Base-by-base conservation (phyloP, 1,139 yeast genomes). In the Pneumocystis wakefieldiae region DNA sequence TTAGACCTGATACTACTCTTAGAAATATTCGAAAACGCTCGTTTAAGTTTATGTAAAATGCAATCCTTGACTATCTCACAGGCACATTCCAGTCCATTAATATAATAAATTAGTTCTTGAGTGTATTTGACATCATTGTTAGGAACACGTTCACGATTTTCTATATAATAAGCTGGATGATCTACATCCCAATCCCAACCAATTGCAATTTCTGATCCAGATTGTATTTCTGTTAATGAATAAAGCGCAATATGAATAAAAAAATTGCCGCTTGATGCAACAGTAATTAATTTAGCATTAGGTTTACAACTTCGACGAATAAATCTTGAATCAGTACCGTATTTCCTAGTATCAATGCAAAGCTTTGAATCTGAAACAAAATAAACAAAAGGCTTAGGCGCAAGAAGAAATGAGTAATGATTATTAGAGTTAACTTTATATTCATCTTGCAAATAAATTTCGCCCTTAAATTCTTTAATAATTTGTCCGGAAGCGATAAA, bases 131-230 rank as follows among this genome's bases (percentile, higher is more conserved):
- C 64, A 15, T 64, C 57, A 19, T 61, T 55, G 15, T 59, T 24
- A 19, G 61, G 38, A 19, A 57, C 61, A n/a, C 60, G 61, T 14
- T 62, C 42, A 19, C 36, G 42, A 29, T n/a, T 29, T 39, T 55
- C 59, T 32, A 87, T 73, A 67, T 78, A 79, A 64, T 76, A 76
- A 53, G 88, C 86, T 1, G 97, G 96, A 71, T 90, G 96, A 14
- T 75, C 69, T 4, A 74, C 71, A 71, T 90, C 96, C 96, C 96
- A 91, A 67, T 86, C 88, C 97, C 97, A 91, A 1, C 82, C 82
- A 32, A 88, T 75, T 0, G 94, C 80, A 48, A 91, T 75, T 72
- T 91, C 97, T 57, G 82, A 80, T 57, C 84, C 89, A 15, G 76
- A 69, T 63, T 77, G 76, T 29, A 91, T 81, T 2, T 81, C 81